Conservation (phyloP, 2,329 filamentous ascomycete species). For the Neofusicoccum cordaticola region DNA sequence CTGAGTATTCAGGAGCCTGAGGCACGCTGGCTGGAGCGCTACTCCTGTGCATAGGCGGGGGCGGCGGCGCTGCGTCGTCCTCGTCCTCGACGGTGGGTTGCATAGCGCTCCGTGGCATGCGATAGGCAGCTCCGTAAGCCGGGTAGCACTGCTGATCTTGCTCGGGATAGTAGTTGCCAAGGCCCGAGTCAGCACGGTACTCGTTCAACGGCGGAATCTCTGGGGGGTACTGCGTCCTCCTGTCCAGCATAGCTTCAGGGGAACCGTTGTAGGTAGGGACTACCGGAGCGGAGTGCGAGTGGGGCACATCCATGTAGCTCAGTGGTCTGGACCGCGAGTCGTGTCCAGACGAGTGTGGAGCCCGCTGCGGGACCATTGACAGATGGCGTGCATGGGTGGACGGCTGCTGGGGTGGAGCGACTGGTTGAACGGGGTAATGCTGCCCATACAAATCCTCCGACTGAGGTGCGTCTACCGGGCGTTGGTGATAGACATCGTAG, state of each 20-base stretch:
- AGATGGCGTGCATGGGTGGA: slow-evolving; percentile 5
- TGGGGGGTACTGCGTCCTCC: slow-evolving; percentile 11
- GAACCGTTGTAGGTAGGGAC: slow-evolving; percentile 18
- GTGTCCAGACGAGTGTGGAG: slow-evolving; percentile 28
- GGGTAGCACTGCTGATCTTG: slow-evolving; percentile 12
- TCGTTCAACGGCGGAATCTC: slow-evolving; percentile 6
- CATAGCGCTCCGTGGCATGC: slow-evolving; percentile 50
- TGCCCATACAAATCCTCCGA: neutral
- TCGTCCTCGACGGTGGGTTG: slow-evolving; percentile 65
- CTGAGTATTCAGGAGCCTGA: slow-evolving; percentile 22
- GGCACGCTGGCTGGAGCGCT: slow-evolving; percentile 26
- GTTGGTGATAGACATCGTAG: slow-evolving; percentile 14
- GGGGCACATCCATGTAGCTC: slow-evolving; percentile 33
- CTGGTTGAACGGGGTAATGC: slow-evolving; percentile 11
- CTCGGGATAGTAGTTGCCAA: neutral
- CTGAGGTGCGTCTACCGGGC: neutral
- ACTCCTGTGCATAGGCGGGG: slow-evolving; percentile 38
- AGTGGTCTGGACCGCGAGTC: slow-evolving; percentile 28
- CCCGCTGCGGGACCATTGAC: slow-evolving; percentile 21
- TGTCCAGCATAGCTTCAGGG: slow-evolving; percentile 1
- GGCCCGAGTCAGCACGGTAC: neutral
- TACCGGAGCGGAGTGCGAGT: slow-evolving; percentile 45
- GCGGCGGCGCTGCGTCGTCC: slow-evolving; percentile 50
- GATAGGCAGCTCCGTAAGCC: slow-evolving; percentile 26
- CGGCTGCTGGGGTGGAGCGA: slow-evolving; percentile 1